Evolutionary conservation across 2,329 filamentous ascomycete genomes (phyloP), one percentile per base, ranked within the genome.

Genomic region (Saccharata proteae): DNA sequence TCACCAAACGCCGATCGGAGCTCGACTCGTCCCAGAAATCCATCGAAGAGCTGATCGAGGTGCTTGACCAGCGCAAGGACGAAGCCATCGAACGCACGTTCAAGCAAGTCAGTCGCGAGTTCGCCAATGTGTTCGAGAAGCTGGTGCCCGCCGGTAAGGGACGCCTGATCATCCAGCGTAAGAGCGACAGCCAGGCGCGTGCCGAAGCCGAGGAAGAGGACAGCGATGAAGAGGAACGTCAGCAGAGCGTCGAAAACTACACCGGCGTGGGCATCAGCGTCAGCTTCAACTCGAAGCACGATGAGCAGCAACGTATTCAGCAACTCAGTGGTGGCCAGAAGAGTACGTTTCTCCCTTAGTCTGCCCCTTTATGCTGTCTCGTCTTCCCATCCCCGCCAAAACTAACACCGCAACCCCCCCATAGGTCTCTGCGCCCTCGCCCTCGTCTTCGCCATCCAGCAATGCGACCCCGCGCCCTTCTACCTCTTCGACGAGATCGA

Each of bases 401-500:
- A 7, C 37, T 48, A 42, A 47, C 34, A 9, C 6, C 6, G 11
- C 7, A 13, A 13, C 13, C 12, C 12, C 6, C 12, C 29, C 31
- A 27, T 40, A 85, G 81, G 83, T 72, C 67, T 96, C 39, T 96
- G 88, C 57, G 90, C 90, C 7, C 73, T 98, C n/a, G 92, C 90
- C 26, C 74, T 98, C 30, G 92, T 98, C 44, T 98, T 98, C 53
- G 90, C 90, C n/a, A 92, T 98, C 44, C 90, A 98, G 58, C 83
- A 86, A 44, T 93, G 88, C 37, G 90, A 98, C 54, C 90, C 88
- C 7, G 92, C 88, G 26, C 90, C 90, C 1, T 96, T 98, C 68
- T 94, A 98, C 54, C 86, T 98, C 48, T 98, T 98, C 46, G 90
- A 98, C 55, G 90, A 98, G 59, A 93, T 98, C 41, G 90, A 98